Evolutionary conservation across 1,139 yeast genomes (phyloP), one percentile per base, ranked within the genome.

Genomic region (Saccharomyces hybrid): DNA sequence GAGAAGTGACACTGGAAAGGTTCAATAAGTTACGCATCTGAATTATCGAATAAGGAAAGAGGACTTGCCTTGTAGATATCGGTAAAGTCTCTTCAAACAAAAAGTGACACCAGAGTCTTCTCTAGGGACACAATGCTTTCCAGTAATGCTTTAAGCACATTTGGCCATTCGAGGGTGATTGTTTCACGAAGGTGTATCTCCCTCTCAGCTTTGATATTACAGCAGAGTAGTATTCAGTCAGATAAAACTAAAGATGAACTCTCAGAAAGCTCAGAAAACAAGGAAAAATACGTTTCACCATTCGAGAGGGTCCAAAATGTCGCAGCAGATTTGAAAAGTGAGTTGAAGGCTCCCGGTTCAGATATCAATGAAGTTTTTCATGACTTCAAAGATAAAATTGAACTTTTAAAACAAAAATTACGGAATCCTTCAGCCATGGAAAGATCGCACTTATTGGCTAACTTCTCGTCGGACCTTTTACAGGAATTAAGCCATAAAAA

Each of bases 401-500:
- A 31, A 13, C 34, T 31, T 31, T 31, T 31, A 31, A 31, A 31
- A 13, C 34, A 31, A 1, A 31, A 31, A 31, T 31, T 31, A 31
- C 34, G 34, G 34, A 31, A 31, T 31, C 34, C 34, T 1, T 31
- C 34, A 31, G 2, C 14, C 34, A 31, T 31, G 34, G 34, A 31
- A 31, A 31, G 34, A 31, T 31, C 34, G 34, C 34, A 31, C 2
- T 31, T 31, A 31, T 31, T 31, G 34, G 34, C 34, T 31, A 31
- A 31, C 34, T 31, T 31, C 34, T 31, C 34, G 1, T 31, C 34
- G 34, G 34, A 31, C 1, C 34, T 31, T 31, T 13, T 31, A 31
- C 34, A 31, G 34, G 34, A 31, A 31, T 31, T 31, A 31, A 31
- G 34, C 6, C 52, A 60, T 8, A 47, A 42, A 3, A 59, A 55